Conservation (phyloP, 139 green algal genomes). For the Chlamydomonas urium region DNA sequence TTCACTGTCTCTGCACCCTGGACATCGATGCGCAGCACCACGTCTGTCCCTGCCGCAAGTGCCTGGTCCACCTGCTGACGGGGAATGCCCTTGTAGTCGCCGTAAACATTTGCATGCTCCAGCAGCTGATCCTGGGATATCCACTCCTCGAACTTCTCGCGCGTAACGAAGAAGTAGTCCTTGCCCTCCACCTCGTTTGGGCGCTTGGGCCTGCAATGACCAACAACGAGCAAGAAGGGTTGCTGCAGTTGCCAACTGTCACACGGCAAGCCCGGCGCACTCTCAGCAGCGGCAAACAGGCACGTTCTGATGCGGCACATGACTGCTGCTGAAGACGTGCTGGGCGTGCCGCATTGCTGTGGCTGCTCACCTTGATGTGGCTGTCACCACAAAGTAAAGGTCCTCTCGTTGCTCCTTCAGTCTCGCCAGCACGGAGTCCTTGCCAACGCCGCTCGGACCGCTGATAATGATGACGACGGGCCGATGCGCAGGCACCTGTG, state of each 20-base stretch:
- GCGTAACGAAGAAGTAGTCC: conserved; percentile 92
- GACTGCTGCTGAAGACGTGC: too few species aligned
- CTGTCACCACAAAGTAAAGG: conserved; percentile 93
- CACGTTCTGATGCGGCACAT: too few species aligned
- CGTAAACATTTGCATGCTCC: conserved; percentile 94
- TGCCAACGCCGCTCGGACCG: conserved; percentile 91
- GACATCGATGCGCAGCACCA: conserved; percentile 91
- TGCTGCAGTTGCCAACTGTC: too few species aligned
- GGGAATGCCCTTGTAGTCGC: conserved; percentile 95
- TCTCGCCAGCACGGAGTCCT: conserved; percentile 82
- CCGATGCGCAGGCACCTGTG: conserved; percentile 51
- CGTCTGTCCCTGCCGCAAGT: conserved; percentile 70
- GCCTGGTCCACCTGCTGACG: conserved; percentile 67
- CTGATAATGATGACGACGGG: conserved; percentile 82
- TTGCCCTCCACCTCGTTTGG: conserved; percentile 77
- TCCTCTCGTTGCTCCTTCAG: conserved; percentile 68
- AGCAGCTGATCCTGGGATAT: conserved; percentile 73
- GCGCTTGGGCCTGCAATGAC: conserved; percentile 54
- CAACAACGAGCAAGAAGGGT: neutral
- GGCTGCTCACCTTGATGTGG: conserved; percentile 68
- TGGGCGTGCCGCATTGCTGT: too few species aligned
- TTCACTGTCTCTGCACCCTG: conserved; percentile 83
- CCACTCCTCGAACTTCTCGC: conserved; percentile 84
- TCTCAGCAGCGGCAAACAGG: too few species aligned
- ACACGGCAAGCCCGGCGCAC: too few species aligned